Evolutionary conservation across 164 flowering plant genomes (phyloP), one percentile per base, ranked within the genome.

Genomic region (Annona cherimola): DNA sequence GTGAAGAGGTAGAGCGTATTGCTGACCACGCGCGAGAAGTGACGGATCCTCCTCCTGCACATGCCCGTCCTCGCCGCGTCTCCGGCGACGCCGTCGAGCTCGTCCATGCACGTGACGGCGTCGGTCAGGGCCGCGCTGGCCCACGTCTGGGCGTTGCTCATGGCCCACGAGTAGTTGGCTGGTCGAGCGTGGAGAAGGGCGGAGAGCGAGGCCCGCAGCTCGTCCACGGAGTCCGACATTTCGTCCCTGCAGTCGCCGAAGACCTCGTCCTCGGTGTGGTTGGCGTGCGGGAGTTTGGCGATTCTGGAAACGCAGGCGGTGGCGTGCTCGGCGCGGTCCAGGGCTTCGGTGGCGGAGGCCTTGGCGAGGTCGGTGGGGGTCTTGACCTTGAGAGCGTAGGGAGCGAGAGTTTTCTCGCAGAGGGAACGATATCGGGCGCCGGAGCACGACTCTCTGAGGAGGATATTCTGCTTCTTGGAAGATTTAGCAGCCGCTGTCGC

Each of bases 71-170:
- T 6, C 80, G 79, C 84, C 9, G 83, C 73, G 75, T 69, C 66
- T 55, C 87, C 86, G n/a, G 71, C 77, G 4, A 81, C 83, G 19
- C 57, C 80, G n/a, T 78, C 63, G 69, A 88, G 87, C 55, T 90
- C 93, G 67, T 90, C 94, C 7, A 86, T 82, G 77, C 97, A 92
- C 11, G 94, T 88, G 76, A 86, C 92, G 59, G 86, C 93, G 63
- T 91, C 69, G 11, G 96, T 85, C 71, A 91, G 54, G 4, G 93
- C 93, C 9, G 96, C 90, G 69, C 92, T 88, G 20, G 84, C 93
- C 93, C 93, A 91, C 19, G 93, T 91, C 84, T 89, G 76, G 14
- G 83, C 90, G 74, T 91, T 86, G 74, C 86, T 86, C 86, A 89
- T 83, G 71, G 84, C 85, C 84, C 81, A 83, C 69, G 74, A 59